Evolutionary conservation across 2,329 filamentous ascomycete species (phyloP).

Genomic region (Sporothrix protearum): DNA sequence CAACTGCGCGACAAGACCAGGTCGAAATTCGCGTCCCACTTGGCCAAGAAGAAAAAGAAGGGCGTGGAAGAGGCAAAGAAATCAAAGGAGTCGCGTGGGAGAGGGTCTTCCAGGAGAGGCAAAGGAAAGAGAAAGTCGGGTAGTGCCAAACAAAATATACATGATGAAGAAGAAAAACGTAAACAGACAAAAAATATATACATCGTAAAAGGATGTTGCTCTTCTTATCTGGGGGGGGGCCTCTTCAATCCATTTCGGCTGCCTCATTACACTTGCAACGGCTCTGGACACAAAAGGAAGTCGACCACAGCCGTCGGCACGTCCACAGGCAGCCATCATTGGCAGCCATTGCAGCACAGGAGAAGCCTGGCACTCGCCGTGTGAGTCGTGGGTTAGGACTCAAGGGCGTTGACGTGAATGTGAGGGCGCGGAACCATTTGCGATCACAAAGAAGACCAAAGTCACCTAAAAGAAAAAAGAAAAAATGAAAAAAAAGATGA

Average conservation of each 20-base stretch:
- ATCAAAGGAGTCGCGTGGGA: neutral
- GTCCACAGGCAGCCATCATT: neutral
- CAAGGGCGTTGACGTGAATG: neutral
- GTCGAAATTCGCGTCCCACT: conserved; percentile 18
- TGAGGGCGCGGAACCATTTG: neutral
- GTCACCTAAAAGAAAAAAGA: too few relatives aligned
- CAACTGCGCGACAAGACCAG: neutral
- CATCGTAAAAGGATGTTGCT: neutral
- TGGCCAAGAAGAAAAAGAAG: conserved; percentile 4
- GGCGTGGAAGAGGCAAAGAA: neutral
- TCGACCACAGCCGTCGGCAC: neutral
- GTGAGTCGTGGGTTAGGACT: neutral
- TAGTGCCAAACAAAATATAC: neutral
- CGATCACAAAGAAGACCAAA: too few relatives aligned
- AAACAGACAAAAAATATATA: neutral
- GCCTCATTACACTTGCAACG: conserved; percentile 7
- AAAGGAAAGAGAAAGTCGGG: neutral
- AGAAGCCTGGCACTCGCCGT: neutral
- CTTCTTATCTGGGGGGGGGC: neutral
- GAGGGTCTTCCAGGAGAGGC: too few relatives aligned
- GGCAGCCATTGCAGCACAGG: neutral
- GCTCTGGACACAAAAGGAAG: neutral
- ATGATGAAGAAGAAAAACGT: neutral
- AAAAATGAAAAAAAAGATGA: neutral
- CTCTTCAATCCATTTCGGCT: neutral